phyloP scores from a whole-genome alignment of 345 rosid species.

The Eucalyptus albens region DNA sequence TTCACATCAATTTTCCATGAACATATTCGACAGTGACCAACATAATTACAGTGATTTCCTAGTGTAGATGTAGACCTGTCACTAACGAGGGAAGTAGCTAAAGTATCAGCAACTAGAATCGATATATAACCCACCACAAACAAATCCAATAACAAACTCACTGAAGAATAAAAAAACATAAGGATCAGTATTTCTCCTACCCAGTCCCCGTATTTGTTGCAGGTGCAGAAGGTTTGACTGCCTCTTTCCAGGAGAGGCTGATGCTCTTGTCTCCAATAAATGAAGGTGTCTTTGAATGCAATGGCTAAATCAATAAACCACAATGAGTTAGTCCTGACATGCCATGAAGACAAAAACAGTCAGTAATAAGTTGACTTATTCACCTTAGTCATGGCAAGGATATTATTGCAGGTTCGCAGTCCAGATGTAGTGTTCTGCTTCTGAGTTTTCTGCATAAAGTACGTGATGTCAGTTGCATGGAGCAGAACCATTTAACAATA shows the following conservation, averaged over 20 bases:
- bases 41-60: neutral
- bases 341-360: neutral
- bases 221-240: constrained; percentile 36
- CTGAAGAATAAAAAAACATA: neutral
- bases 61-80: neutral
- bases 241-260: constrained; percentile 95
- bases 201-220: constrained; percentile 38
- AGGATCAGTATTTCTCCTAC: constrained; percentile 15
- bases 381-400: constrained; percentile 96
- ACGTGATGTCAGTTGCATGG: neutral
- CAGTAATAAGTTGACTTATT: neutral
- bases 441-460: constrained; percentile 55
- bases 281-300: constrained; percentile 78
- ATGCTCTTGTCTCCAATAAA: constrained; percentile 87
- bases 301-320: constrained; percentile 30
- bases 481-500: neutral
- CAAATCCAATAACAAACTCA: neutral
- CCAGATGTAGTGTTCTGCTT: constrained; percentile 84
- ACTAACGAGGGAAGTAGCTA: neutral
- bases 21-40: neutral
- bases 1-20: neutral
- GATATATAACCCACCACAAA: neutral
- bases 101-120: neutral
- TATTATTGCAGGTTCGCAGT: constrained; percentile 90
- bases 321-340: neutral